Base-by-base conservation (phyloP, 2,329 filamentous ascomycete species). In the Ilyonectria mors-panacis region DNA sequence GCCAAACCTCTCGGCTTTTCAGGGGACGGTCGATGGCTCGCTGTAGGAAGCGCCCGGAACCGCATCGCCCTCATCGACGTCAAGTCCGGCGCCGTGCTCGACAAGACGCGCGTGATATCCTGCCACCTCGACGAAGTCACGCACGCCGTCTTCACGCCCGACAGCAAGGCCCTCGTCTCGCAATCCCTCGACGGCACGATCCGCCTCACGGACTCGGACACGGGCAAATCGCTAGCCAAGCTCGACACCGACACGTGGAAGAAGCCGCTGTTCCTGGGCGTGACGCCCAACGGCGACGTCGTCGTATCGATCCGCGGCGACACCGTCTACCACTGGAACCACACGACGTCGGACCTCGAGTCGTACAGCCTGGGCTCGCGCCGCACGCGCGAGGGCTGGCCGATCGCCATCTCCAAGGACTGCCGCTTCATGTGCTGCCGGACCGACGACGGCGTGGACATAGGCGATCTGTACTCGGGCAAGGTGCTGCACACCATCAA, bases 271-370 rank as follows among this genome's bases (percentile, higher is more conserved):
- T 72, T 77, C 44, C 66, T 78, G 4, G 75, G 74, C 10, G 73
- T 80, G 2, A 74, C 77, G 9, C 71, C 71, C 7, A 74, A 79
- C 37, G 76, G 75, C 35, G 68, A 71, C 19, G 57, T 79, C 12
- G 72, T 81, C 19, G 78, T 79, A 2, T 77, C 76, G 12, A 65
- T 81, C 21, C 81, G 79, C 79, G 78, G 79, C 54, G 69, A 78
- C 35, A 75, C 76, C 2, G 77, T 81, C 60, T 78, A 77, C 30
- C 66, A 79, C 63, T 81, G 80, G 80, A 74, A 78, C 48, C 70
- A 77, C 47, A 62, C 71, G 6, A 75, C 73, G 1, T 75, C 76
- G 2, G 65, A 70, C 19, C 69, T 81, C 55, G 76, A 78, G 60
- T 77, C 69, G 17, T 81, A 79, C 59, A 75, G 70, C 44, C 70